Percentiles rank a stretch among this genome's conserved stretches.
phyloP scores from a whole-genome alignment of 352 stramenopile species.

The Phytophthora fragariae region DNA sequence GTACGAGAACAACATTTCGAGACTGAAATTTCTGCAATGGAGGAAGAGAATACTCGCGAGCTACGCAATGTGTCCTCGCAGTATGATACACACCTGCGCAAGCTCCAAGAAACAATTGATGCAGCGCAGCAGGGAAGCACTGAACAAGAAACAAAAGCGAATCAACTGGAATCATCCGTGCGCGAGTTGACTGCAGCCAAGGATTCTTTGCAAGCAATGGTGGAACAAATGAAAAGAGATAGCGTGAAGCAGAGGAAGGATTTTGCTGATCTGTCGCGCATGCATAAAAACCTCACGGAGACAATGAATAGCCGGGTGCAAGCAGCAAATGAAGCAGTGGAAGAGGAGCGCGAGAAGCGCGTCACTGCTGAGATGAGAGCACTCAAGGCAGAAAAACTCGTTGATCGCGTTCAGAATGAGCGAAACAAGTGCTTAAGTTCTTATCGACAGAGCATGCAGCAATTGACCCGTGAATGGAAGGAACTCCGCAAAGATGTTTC shows the following conservation, averaged over 20 bases:
- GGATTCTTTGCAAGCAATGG: slow-evolving; percentile 32
- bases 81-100: slow-evolving; percentile 38
- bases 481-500: slow-evolving; percentile 42
- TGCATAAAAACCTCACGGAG: slow-evolving; percentile 72
- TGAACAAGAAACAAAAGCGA: slow-evolving; percentile 23
- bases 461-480: slow-evolving; percentile 39
- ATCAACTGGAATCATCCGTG: slow-evolving; percentile 24
- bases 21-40: slow-evolving; percentile 30
- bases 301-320: slow-evolving; percentile 43
- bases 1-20: slow-evolving; percentile 33
- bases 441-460: slow-evolving; percentile 43
- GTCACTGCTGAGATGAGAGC: slow-evolving; percentile 31
- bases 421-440: slow-evolving; percentile 35
- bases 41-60: slow-evolving; percentile 33
- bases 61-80: slow-evolving; percentile 37
- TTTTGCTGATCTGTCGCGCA: slow-evolving; percentile 67
- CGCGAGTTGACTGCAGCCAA: slow-evolving; percentile 37
- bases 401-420: slow-evolving; percentile 28
- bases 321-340: slow-evolving; percentile 39
- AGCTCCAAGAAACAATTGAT: slow-evolving; percentile 36
- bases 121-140: slow-evolving; percentile 15
- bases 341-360: slow-evolving; percentile 43
- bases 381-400: slow-evolving; percentile 42
- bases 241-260: slow-evolving; percentile 60
- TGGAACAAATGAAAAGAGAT: slow-evolving; percentile 47